Base-by-base conservation (phyloP, 768 basidiomycete species). In the Termitomyces sp. region DNA sequence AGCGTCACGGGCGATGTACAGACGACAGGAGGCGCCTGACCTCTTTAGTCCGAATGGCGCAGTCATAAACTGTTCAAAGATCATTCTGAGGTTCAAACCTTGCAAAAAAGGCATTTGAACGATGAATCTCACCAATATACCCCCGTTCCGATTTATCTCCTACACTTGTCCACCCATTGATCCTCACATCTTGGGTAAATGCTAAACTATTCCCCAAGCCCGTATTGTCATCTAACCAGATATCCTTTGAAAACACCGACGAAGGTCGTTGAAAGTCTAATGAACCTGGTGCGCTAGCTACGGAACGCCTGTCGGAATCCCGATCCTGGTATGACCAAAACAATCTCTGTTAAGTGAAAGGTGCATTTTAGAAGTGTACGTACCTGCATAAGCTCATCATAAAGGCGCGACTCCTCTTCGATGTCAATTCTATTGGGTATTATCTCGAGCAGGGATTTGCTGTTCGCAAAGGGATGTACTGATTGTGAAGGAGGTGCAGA, bases 161-260 rank as follows among this genome's bases (percentile, higher is more conserved):
- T 7, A 90, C 88, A 59, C 76, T 83, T 17, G 82, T 85, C 88
- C 88, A 89, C 0, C 87, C 88, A 10, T 73, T 73, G 19, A 89
- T 84, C 48, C 74, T 73, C 3, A 89, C 86, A 64, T 83, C 80
- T 50, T 81, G 77, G 3, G 88, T 81, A 62, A 90, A 89, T 1
- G 79, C 74, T 0, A 67, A 65, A 47, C 78, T 80, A 54, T 77
- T 74, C 0, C 82, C 82, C 0, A 73, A 75, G 54, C 83, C 83
- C 0, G 73, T 75, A 56, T 82, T 82, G 59, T 89, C 86, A 0
- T 76, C 81, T 8, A 89, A 73, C 79, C 83, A 89, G 25, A 89
- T 90, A 46, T 88, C 87, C 14, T 74, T 76, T 0, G 85, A 86
- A 64, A 85, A 83, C 19, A 88, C 69, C 0, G 85, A 87, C 7